Conservation (phyloP, 495 filamentous ascomycete species). For the Parathielavia hyrcaniae region DNA sequence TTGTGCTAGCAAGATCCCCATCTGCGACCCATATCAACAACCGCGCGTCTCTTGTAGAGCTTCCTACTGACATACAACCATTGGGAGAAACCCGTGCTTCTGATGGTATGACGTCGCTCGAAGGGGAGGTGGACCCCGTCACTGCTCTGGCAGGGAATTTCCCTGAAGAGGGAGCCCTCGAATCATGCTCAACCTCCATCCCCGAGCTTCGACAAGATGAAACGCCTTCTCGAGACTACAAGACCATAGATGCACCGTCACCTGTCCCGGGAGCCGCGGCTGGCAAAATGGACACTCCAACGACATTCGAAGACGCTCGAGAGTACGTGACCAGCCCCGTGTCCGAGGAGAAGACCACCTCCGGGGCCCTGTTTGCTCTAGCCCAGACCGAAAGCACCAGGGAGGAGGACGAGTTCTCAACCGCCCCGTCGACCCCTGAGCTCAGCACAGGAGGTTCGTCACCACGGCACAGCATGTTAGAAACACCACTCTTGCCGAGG, state of each 20-base stretch:
- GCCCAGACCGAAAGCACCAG: conserved; percentile 8
- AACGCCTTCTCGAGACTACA: not conserved
- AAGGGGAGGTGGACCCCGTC: conserved; percentile 1
- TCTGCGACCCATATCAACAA: conserved; percentile 17
- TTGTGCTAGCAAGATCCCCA: conserved; percentile 15
- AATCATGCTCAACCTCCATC: not conserved
- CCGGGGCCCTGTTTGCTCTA: conserved; percentile 12
- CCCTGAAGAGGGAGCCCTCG: not conserved
- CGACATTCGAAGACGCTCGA: conserved; percentile 23
- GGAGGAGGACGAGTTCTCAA: conserved; percentile 28
- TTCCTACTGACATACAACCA: not conserved
- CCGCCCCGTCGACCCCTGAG: conserved; percentile 37
- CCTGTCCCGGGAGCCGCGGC: not conserved
- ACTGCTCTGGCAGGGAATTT: not conserved
- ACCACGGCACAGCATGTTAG: conserved; percentile 33
- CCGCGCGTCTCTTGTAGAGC: conserved; percentile 20
- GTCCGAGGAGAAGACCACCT: conserved; percentile 11
- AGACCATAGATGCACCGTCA: not conserved
- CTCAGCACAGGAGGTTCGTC: conserved; percentile 35
- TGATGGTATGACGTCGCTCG: conserved; percentile 6
- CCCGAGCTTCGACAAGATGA: not conserved
- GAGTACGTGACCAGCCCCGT: conserved; percentile 17
- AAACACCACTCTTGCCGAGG: conserved; percentile 24
- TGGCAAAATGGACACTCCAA: conserved; percentile 27
- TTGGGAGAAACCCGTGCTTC: not conserved